Evolutionary conservation across 2,329 filamentous ascomycete species (phyloP).

Genomic region (Colletotrichum shisoi): DNA sequence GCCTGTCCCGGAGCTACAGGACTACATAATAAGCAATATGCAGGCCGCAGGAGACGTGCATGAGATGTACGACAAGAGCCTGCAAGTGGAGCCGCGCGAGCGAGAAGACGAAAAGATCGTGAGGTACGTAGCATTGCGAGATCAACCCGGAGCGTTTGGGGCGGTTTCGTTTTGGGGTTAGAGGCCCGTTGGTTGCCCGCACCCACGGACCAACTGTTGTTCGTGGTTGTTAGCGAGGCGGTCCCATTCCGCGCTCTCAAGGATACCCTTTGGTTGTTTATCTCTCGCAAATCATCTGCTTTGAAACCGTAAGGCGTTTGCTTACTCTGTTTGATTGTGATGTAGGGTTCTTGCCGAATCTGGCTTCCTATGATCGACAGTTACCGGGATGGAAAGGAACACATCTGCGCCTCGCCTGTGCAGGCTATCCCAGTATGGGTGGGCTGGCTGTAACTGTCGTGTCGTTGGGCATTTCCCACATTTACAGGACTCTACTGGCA

Average conservation of each 20-base stretch:
- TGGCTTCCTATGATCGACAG: slow-evolving; percentile 61
- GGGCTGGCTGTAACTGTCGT: slow-evolving; percentile 1
- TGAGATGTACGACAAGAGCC: slow-evolving; percentile 98
- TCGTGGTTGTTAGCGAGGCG: not conserved
- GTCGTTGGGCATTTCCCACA: not conserved
- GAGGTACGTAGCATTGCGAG: slow-evolving; percentile 70
- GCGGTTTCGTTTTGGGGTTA: slow-evolving; percentile 40
- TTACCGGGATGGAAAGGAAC: slow-evolving; percentile 13
- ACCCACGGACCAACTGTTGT: not conserved
- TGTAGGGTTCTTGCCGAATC: slow-evolving; percentile 67
- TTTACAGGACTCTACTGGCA: not conserved
- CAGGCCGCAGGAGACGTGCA: slow-evolving; percentile 94
- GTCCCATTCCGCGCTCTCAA: not conserved
- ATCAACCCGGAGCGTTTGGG: slow-evolving; percentile 43
- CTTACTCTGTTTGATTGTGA: slow-evolving; percentile 35
- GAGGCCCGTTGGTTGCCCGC: slow-evolving; percentile 28
- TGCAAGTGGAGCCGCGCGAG: slow-evolving; percentile 92
- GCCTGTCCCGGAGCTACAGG: slow-evolving; percentile 88
- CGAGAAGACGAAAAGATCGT: slow-evolving; percentile 99
- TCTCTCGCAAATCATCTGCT: slow-evolving; percentile 1
- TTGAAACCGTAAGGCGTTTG: slow-evolving; percentile 35
- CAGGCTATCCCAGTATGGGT: slow-evolving; percentile 6
- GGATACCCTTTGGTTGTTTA: slow-evolving; percentile 1
- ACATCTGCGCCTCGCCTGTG: slow-evolving; percentile 1
- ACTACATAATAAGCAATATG: slow-evolving; percentile 97